phyloP scores from a whole-genome alignment of 2,329 filamentous ascomycete genomes.

The Dactylellina parvicollis region DNA sequence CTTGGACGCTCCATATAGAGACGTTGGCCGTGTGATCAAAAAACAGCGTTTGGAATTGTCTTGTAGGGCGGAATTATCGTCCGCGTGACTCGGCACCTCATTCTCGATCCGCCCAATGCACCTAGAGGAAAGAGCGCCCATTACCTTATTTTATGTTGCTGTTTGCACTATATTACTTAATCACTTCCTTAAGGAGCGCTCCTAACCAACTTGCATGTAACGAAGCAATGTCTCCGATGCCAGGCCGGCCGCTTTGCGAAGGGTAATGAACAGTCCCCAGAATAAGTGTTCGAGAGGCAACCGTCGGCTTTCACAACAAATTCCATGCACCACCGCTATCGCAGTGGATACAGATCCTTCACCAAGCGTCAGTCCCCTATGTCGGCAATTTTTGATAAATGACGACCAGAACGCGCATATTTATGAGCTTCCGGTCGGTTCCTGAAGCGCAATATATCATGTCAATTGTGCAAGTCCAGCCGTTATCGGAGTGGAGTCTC shows the following conservation, averaged over 20 bases:
- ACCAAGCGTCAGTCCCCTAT: conserved; percentile 26
- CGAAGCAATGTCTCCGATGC: conserved; percentile 30
- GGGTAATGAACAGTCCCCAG: conserved; percentile 2
- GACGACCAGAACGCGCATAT: conserved; percentile 2
- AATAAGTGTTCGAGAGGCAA: conserved; percentile 30
- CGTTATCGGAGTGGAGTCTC: conserved; percentile 32
- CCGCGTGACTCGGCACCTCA: conserved; percentile 47
- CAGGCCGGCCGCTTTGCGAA: conserved; percentile 53
- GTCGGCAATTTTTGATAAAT: neutral
- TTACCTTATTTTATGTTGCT: conserved; percentile 37
- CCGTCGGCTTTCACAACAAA: conserved; percentile 38
- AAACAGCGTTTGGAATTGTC: neutral
- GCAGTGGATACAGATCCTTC: conserved; percentile 42
- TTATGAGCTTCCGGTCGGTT: conserved; percentile 18
- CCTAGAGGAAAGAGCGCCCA: conserved; percentile 23
- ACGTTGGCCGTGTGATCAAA: conserved; percentile 34
- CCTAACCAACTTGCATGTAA: neutral
- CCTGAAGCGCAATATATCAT: conserved; percentile 20
- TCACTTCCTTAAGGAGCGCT: conserved; percentile 14
- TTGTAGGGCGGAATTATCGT: conserved; percentile 23
- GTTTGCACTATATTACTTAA: conserved; percentile 41
- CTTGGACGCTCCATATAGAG: conserved; percentile 24
- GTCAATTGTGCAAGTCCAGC: conserved; percentile 21
- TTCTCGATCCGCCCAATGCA: conserved; percentile 36
- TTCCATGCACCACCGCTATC: conserved; percentile 21